phyloP scores from a whole-genome alignment of 1,139 yeast species.

The Diutina rugosa region DNA sequence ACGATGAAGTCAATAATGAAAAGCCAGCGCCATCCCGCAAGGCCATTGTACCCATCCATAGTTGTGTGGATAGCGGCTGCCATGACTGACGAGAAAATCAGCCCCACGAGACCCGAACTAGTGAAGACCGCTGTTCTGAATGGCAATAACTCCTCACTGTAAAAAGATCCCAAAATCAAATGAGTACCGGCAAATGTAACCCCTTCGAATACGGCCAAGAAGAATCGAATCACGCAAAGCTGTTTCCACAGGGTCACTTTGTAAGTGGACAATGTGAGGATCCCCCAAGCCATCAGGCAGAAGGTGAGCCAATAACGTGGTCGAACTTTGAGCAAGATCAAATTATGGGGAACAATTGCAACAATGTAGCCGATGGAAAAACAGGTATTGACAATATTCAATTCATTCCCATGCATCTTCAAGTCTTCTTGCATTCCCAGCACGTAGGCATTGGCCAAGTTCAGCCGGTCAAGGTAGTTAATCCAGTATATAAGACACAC shows the following conservation, averaged over 20 bases:
- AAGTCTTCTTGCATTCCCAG: slow-evolving; percentile 10
- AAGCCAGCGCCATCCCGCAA: slow-evolving; percentile 28
- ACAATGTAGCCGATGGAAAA: slow-evolving; percentile 50
- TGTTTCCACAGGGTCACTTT: slow-evolving; percentile 26
- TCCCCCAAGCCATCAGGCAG: slow-evolving; percentile 13
- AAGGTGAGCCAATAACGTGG: slow-evolving; percentile 44
- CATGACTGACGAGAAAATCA: slow-evolving; percentile 27
- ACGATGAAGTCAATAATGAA: slow-evolving; percentile 12
- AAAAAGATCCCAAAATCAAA: neutral
- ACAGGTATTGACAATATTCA: slow-evolving; percentile 30
- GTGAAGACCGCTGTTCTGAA: slow-evolving; percentile 40
- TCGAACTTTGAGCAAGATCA: slow-evolving; percentile 34
- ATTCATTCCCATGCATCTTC: slow-evolving; percentile 17
- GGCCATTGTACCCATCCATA: slow-evolving; percentile 18
- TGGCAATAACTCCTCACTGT: slow-evolving; percentile 27
- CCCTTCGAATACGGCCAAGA: slow-evolving; percentile 1
- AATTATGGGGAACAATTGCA: slow-evolving; percentile 44
- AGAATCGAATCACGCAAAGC: slow-evolving; percentile 20
- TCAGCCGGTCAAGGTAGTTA: slow-evolving; percentile 9
- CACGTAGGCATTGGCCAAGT: slow-evolving; percentile 2
- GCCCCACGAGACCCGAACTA: slow-evolving; percentile 38
- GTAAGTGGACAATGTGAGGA: slow-evolving; percentile 1
- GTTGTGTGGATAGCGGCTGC: slow-evolving; percentile 22
- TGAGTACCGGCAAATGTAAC: slow-evolving; percentile 2
- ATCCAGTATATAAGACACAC: slow-evolving; percentile 47